phyloP scores from a whole-genome alignment of 208 protist species.

The Trypanosoma lewisi region DNA sequence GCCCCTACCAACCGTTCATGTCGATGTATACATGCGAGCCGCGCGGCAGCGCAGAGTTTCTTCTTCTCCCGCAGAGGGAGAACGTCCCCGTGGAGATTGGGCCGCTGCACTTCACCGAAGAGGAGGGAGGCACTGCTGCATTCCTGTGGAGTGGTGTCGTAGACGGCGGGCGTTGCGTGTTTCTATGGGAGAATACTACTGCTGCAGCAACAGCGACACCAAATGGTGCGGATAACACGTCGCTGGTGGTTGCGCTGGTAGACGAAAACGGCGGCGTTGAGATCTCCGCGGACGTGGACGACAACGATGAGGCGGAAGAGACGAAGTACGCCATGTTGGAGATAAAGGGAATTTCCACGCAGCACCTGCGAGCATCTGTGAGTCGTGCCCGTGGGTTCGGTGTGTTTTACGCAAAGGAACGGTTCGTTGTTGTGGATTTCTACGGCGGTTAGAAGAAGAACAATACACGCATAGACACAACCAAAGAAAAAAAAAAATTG shows the following conservation, averaged over 20 bases:
- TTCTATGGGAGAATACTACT: constrained; percentile 36
- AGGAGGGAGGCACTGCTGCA: neutral
- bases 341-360: constrained; percentile 43
- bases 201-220: too few relatives aligned
- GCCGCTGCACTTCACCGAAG: constrained; percentile 10
- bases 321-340: constrained; percentile 32
- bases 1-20: constrained; percentile 2
- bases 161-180: constrained; percentile 43
- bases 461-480: neutral
- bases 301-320: constrained; percentile 25
- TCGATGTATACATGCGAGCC: neutral
- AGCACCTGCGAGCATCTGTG: constrained; percentile 46
- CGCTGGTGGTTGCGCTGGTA: constrained; percentile 39
- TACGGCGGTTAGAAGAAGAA: constrained; percentile 28
- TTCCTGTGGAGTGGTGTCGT: constrained; percentile 30
- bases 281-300: constrained; percentile 18
- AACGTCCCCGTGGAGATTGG: constrained; percentile 2
- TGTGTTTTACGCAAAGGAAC: constrained; percentile 53
- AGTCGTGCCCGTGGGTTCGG: constrained; percentile 63
- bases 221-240: constrained; percentile 9
- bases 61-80: constrained; percentile 1
- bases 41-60: neutral
- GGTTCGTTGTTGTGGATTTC: constrained; percentile 73
- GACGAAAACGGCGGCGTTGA: constrained; percentile 37
- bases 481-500: constrained; percentile 6